Evolutionary conservation across 176 grass and related monocot genomes (phyloP), one percentile per base, ranked within the genome.

Genomic region (Pontederia crassipes): DNA sequence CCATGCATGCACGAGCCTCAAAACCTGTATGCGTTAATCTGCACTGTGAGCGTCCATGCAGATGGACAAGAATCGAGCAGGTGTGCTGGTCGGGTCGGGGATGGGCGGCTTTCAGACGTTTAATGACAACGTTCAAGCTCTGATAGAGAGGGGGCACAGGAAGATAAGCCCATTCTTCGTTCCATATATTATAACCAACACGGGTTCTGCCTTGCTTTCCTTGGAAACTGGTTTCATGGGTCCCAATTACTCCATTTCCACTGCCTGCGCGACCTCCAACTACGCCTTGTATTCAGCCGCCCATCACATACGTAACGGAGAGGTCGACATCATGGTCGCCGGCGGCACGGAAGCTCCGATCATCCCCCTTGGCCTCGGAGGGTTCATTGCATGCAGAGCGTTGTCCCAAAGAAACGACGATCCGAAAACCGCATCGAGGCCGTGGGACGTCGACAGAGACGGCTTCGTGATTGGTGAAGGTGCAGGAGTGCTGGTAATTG

Each of bases 401-500:
- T 65, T 79, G 12, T 83, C 80, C 0, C 48, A 55, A 24, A 58
- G 80, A 77, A 83, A 83, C 60, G 64, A 28, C 12, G 69, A 83
- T 16, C 80, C 79, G 17, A 46, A 55, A 18, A 77, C 62, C 62
- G 80, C 80, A 58, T 83, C 74, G 14, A 61, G 80, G 69, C 74
- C 80, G 2, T 83, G 80, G 80, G 80, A 74, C 69, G 50, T 16
- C 1, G 74, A 78, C 16, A 62, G 80, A 10, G 80, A 78, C 18
- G 80, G 75, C 50, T 74, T 83, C 49, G 75, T 78, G 49, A 11
- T 78, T 28, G 75, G 70, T 59, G 81, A 78, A 62, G 80, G 80
- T 20, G 63, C 75, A 8, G 70, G 70, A 17, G 24, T 70, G 12
- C 64, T 70, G 74, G 70, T 78, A 68, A 20, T 8, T 40, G 6